A percentile compares a stretch with the other conserved stretches of the same genome.
Conservation (phyloP, 1,139 yeast genomes). For the Protomyces inundatus region DNA sequence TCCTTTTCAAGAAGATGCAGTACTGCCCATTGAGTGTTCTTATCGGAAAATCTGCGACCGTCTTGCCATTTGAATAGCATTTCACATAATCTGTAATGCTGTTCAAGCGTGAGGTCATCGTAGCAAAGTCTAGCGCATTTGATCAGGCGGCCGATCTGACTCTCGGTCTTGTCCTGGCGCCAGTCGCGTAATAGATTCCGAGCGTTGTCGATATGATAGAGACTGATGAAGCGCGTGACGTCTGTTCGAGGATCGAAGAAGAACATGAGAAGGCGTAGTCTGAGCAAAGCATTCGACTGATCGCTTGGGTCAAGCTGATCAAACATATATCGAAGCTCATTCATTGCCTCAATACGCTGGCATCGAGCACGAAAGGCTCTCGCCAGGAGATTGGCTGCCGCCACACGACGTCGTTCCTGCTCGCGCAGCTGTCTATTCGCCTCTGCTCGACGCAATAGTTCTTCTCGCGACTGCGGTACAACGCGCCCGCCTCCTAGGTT, state of each 20-base stretch:
- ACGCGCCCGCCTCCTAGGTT: slow-evolving; percentile 23
- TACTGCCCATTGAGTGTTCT: no score
- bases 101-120: no score
- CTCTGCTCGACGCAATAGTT: slow-evolving; percentile 15
- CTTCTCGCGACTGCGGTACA: slow-evolving; percentile 2
- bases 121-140: no score
- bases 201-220: no score
- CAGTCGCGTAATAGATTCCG: no score
- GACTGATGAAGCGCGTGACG: neutral
- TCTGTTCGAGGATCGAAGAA: neutral
- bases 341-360: neutral
- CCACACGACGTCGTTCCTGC: slow-evolving; percentile 2
- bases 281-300: neutral
- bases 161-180: no score
- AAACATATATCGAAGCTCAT: slow-evolving; percentile 5
- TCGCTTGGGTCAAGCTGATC: neutral
- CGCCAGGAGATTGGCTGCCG: slow-evolving; percentile 14
- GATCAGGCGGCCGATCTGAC: no score
- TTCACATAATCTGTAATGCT: no score
- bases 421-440: slow-evolving; percentile 23
- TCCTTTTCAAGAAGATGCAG: no score
- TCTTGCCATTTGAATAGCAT: no score
- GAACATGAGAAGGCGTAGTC: neutral
- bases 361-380: neutral
- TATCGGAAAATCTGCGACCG: no score